Base-by-base conservation (phyloP, 495 filamentous ascomycete species). In the Talaromyces thailandensis region DNA sequence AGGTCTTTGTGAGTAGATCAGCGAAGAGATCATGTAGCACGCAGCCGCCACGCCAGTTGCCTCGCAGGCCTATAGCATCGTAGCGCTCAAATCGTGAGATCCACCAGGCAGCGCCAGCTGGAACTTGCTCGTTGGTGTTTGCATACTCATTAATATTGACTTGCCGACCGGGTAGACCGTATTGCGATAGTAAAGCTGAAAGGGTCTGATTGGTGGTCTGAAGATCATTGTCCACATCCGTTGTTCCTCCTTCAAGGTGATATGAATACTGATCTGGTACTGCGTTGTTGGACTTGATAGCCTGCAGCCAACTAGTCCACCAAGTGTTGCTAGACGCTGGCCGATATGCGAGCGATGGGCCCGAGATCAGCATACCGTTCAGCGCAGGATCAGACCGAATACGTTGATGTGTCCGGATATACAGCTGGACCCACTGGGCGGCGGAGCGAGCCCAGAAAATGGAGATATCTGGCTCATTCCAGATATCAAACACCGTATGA, bases 111-210 rank as follows among this genome's bases (percentile, higher is more conserved):
- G 73, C 64, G 8, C 70, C 72, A 1, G 69, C 63, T 0, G 76
- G 73, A n/a, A 71, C 64, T 63, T 79, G 74, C 55, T 80, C 70
- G n/a, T 53, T 56, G 25, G 26, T 65, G 7, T 62, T 67, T 26
- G 65, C 76, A 62, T 80, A 80, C 57, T 80, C 76, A 58, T 80
- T 76, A 52, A 79, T 74, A 63, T 78, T 78, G 40, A 77, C 61
- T 16, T 68, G 74, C 9, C 66, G 63, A 9, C 60, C 50, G 3
- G 76, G 75, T 3, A 77, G 63, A 9, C 56, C 62, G 59, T 75
- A 73, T 7, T 66, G 65, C 26, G 63, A 43, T 9, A 73, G 62
- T 16, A 74, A 60, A 11, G 62, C 57, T 12, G 62, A 12, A 3
- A 76, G 62, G 6, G 63, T 60, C 12, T 52, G 61, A 48, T 71